Evolutionary conservation across 2,329 filamentous ascomycete genomes (phyloP).

Genomic region (Claviceps spartinae): DNA sequence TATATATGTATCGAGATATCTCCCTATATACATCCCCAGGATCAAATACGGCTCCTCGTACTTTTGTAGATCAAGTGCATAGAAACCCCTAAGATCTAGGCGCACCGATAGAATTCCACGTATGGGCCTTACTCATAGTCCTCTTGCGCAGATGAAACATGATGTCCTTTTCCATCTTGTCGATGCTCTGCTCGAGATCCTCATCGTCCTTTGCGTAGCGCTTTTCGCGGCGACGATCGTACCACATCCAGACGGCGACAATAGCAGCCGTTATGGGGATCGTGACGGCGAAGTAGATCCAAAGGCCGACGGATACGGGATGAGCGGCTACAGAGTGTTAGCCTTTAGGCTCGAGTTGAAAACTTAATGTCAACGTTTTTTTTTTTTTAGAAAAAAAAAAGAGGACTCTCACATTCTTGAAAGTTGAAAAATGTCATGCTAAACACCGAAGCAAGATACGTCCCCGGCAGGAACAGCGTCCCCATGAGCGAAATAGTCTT

Average conservation of each 20-base stretch:
- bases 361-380: no score
- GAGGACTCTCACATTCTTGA: constrained; percentile 24
- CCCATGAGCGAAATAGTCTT: constrained; percentile 52
- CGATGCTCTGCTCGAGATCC: constrained; percentile 40
- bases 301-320: constrained; percentile 38
- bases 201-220: constrained; percentile 34
- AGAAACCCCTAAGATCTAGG: constrained; percentile 5
- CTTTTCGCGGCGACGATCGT: constrained; percentile 36
- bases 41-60: no score
- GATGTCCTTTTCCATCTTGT: constrained; percentile 43
- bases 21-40: no score
- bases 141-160: constrained; percentile 41
- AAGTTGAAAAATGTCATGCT: constrained; percentile 57
- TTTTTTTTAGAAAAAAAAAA: background rate
- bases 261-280: constrained; percentile 43
- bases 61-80: no score
- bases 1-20: no score
- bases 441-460: constrained; percentile 49
- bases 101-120: constrained; percentile 32
- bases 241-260: constrained; percentile 40
- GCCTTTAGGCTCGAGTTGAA: constrained; percentile 1
- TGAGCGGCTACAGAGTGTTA: constrained; percentile 14
- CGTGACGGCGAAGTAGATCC: constrained; percentile 51
- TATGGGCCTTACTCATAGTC: constrained; percentile 42
- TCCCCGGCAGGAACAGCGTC: constrained; percentile 49